Base-by-base conservation (phyloP, 257 asterid species). In the Handroanthus guayacan region DNA sequence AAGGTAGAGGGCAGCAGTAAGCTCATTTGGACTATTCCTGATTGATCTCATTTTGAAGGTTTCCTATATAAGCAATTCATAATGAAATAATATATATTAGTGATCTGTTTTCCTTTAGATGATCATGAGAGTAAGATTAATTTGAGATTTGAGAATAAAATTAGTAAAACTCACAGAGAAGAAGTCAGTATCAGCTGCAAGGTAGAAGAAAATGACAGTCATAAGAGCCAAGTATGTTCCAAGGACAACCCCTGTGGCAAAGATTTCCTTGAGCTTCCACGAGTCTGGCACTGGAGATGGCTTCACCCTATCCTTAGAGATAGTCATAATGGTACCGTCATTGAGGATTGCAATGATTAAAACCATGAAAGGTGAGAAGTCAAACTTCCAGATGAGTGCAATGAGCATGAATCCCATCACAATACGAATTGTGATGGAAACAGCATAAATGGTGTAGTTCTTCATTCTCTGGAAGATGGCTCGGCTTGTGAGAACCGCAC, bases 401-500 rank as follows among this genome's bases (percentile, higher is more conserved):
- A 93, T 82, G 67, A 93, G 92, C 96, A 93, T 77, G 91, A 93
- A 93, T 6, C 98, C 97, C 86, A 93, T 62, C 61, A 91, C 98
- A 4, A 93, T 89, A 82, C 96, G 96, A 62, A 92, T 93, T 2
- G 97, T 91, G 68, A 93, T 93, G 5, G 98, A 93, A 74, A 93
- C 98, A 0, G 97, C 98, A 41, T 93, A 93, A 41, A 93, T 93
- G 18, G 97, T 91, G 75, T 91, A 93, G 84, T 91, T 91, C 80
- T 91, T 93, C 98, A 93, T 91, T 87, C 98, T 88, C 77, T 93
- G 97, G 83, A 93, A 91, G 86, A 93, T 93, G 62, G 97, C 98
- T 39, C 98, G 83, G 76, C 98, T 93, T 4, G 98, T 93, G 25
- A 93, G 78, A 3, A 93, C 97, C 0, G 98, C 97, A n/a, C 95